phyloP scores from a whole-genome alignment of 805 yeast species.

The Candida nonsorbophila region DNA sequence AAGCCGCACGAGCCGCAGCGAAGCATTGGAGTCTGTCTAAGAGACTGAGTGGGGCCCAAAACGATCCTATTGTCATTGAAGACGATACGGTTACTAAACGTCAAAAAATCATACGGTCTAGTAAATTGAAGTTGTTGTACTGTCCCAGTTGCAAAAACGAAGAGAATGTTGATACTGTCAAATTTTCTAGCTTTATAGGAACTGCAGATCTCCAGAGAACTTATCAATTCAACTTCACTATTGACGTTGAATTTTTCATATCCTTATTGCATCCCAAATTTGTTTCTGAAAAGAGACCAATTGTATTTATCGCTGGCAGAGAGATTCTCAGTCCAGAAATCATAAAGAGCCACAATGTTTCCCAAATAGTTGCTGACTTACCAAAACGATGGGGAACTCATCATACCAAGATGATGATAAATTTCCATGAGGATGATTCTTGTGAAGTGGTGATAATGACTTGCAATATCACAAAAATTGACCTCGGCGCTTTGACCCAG shows the following conservation, averaged over 20 bases:
- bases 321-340: slow-evolving; percentile 9
- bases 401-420: slow-evolving; percentile 66
- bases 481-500: slow-evolving; percentile 56
- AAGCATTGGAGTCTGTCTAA: slow-evolving; percentile 15
- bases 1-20: slow-evolving; percentile 5
- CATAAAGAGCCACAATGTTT: slow-evolving; percentile 11
- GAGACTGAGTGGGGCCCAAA: too few species aligned
- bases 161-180: slow-evolving; percentile 18
- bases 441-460: slow-evolving; percentile 55
- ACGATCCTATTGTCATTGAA: slow-evolving; percentile 1
- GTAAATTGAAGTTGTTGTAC: slow-evolving; percentile 12
- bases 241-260: slow-evolving; percentile 36
- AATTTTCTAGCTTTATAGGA: slow-evolving; percentile 23
- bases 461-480: slow-evolving; percentile 51
- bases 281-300: slow-evolving; percentile 9
- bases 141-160: slow-evolving; percentile 16
- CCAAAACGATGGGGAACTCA: slow-evolving; percentile 42
- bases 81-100: slow-evolving; percentile 1
- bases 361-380: slow-evolving; percentile 26
- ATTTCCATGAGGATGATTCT: slow-evolving; percentile 41
- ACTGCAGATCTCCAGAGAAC: slow-evolving; percentile 26
- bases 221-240: slow-evolving; percentile 46
- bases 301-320: slow-evolving; percentile 28
- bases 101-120: slow-evolving; percentile 1
- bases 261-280: slow-evolving; percentile 23